These are phyloP conservation scores for Senna siamea DNA, from an alignment of 306 rosid genomes.

Conservation along the genomic window DNA sequence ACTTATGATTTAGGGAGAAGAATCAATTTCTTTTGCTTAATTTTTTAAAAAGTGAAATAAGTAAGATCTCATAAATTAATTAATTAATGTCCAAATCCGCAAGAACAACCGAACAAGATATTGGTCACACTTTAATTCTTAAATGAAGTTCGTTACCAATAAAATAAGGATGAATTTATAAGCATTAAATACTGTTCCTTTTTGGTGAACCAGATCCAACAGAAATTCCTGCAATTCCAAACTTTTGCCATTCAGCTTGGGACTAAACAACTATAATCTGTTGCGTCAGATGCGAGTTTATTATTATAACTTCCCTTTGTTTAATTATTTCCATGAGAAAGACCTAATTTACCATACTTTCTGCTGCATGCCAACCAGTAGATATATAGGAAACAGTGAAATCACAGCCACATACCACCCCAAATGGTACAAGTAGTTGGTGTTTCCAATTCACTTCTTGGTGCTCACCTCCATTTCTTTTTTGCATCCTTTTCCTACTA, in stretches of 20 bases:
- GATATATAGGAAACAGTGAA: conserved; percentile 32
- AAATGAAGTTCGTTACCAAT: conserved; percentile 22
- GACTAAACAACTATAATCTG: too few species aligned
- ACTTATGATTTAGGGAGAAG: neutral
- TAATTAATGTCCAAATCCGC: conserved; percentile 11
- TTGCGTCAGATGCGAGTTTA: too few species aligned
- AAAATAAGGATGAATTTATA: conserved; percentile 15
- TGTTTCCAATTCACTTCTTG: conserved; percentile 60
- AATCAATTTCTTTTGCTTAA: neutral
- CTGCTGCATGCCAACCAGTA: conserved; percentile 30
- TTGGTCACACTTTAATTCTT: conserved; percentile 10
- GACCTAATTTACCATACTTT: conserved; percentile 2
- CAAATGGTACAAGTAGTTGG: conserved; percentile 54
- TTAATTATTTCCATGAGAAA: too few species aligned
- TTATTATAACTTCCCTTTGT: too few species aligned
- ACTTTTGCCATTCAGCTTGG: too few species aligned
- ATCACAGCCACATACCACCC: conserved; percentile 23
- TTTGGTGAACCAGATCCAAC: conserved; percentile 41
- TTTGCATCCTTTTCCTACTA: conserved; percentile 35
- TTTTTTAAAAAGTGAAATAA: neutral
- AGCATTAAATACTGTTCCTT: conserved; percentile 5
- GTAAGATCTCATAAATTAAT: conserved; percentile 31
- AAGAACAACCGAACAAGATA: conserved; percentile 17
- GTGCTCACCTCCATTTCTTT: conserved; percentile 50
- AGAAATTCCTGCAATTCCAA: conserved; percentile 14